Evolutionary conservation across 1,284 basidiomycete species (phyloP).

Genomic region (Moesziomyces sp.): DNA sequence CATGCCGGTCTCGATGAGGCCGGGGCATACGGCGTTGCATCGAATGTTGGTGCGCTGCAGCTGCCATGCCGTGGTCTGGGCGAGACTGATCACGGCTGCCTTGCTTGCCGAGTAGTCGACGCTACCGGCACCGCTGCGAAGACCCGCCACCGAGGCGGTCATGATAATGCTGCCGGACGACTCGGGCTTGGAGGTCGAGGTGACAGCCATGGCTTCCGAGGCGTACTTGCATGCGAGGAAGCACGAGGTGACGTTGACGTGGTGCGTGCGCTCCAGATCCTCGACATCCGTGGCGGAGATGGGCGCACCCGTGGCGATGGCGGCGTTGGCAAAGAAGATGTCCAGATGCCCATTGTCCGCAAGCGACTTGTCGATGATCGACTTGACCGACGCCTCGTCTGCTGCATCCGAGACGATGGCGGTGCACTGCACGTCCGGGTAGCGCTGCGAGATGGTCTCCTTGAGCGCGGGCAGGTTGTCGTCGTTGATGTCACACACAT

Average conservation of each 20-base stretch:
- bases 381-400: conserved; percentile 78
- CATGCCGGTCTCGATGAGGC: conserved; percentile 90
- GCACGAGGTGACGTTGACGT: conserved; percentile 85
- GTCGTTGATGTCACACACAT: conserved; percentile 81
- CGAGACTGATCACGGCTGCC: conserved; percentile 76
- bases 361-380: conserved; percentile 78
- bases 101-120: conserved; percentile 76
- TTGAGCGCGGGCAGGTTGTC: conserved; percentile 80
- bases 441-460: conserved; percentile 75
- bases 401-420: conserved; percentile 80
- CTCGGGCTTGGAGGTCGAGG: conserved; percentile 73
- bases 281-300: conserved; percentile 75
- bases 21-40: conserved; percentile 90
- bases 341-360: conserved; percentile 85
- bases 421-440: conserved; percentile 78
- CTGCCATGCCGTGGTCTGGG: conserved; percentile 82
- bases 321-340: conserved; percentile 87
- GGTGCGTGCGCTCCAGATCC: conserved; percentile 79
- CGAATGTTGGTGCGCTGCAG: conserved; percentile 84
- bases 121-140: conserved; percentile 84
- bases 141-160: conserved; percentile 91
- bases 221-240: conserved; percentile 91
- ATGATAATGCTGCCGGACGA: conserved; percentile 86
- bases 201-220: conserved; percentile 80
- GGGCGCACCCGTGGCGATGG: conserved; percentile 70